Percentiles rank a stretch among this genome's conserved stretches.
phyloP scores from a whole-genome alignment of 352 stramenopile species.

The Albugo candida region DNA sequence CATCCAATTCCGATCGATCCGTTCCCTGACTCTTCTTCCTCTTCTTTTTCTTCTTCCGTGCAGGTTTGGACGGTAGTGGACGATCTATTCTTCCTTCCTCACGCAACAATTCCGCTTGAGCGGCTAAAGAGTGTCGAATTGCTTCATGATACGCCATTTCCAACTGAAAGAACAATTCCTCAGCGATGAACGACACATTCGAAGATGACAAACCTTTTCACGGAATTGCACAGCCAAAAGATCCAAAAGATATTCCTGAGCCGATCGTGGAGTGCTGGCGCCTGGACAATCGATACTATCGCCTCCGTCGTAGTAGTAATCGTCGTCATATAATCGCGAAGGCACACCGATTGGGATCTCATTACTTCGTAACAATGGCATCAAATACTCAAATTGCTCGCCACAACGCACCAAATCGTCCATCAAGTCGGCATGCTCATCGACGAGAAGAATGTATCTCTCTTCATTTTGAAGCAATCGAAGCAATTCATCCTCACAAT shows the following conservation, averaged over 20 bases:
- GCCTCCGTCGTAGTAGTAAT: conserved; percentile 15
- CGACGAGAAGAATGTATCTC: conserved; percentile 68
- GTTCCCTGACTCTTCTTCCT: conserved; percentile 18
- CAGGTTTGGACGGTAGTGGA: conserved; percentile 8
- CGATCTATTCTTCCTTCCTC: conserved; percentile 54
- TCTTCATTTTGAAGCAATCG: conserved; percentile 62
- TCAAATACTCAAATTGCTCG: conserved; percentile 22
- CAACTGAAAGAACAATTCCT: conserved; percentile 13
- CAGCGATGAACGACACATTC: neutral
- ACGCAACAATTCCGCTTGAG: conserved; percentile 48
- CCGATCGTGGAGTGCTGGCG: conserved; percentile 52
- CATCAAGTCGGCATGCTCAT: conserved; percentile 64
- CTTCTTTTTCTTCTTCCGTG: conserved; percentile 58
- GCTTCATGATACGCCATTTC: conserved; percentile 60
- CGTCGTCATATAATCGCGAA: conserved; percentile 11
- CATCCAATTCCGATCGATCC: neutral
- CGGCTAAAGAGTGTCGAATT: conserved; percentile 47
- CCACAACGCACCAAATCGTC: conserved; percentile 62
- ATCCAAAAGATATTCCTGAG: conserved; percentile 59
- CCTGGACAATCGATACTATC: conserved; percentile 46
- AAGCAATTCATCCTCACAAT: conserved; percentile 38
- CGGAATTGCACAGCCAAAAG: conserved; percentile 63
- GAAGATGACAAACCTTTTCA: conserved; percentile 25
- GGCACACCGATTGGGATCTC: too few relatives aligned
- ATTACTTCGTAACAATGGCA: too few relatives aligned